phyloP scores from a whole-genome alignment of 75 land plant genomes.

The Cryptomeria japonica region DNA sequence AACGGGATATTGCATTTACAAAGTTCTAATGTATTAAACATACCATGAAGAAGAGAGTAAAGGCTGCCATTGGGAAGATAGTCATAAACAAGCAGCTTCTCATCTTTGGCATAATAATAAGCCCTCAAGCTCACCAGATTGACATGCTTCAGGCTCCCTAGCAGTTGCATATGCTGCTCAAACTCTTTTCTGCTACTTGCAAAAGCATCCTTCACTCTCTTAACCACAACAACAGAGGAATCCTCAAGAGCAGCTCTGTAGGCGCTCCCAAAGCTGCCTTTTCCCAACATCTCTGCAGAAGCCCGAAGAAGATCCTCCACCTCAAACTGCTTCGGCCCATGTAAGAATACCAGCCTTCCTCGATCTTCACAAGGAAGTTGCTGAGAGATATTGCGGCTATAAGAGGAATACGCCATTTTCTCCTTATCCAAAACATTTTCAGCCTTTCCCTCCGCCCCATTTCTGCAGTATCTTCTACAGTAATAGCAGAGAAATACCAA shows the following conservation, averaged over 20 bases:
- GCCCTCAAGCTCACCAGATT: conserved; percentile 19
- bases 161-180: conserved; percentile 18
- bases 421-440: conserved; percentile 26
- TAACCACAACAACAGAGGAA: conserved; percentile 13
- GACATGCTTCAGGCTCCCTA: conserved; percentile 10
- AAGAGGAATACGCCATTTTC: conserved; percentile 45
- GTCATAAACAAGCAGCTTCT: conserved; percentile 30
- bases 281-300: conserved; percentile 19
- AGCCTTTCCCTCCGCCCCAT: conserved; percentile 8
- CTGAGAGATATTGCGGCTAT: conserved; percentile 39
- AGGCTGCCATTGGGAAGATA: conserved; percentile 26
- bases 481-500: neutral
- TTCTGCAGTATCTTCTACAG: neutral
- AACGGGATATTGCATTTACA: neutral
- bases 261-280: conserved; percentile 21
- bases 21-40: neutral
- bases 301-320: conserved; percentile 22
- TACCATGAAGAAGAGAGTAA: conserved; percentile 25
- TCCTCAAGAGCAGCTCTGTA: conserved; percentile 27
- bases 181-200: conserved; percentile 9
- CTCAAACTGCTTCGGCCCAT: conserved; percentile 11
- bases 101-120: conserved; percentile 26
- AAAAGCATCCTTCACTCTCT: conserved; percentile 22
- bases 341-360: conserved; percentile 2
- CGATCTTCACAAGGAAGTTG: neutral